Conservation (phyloP, 2,329 filamentous ascomycete genomes). For the Fusarium goolgardi region DNA sequence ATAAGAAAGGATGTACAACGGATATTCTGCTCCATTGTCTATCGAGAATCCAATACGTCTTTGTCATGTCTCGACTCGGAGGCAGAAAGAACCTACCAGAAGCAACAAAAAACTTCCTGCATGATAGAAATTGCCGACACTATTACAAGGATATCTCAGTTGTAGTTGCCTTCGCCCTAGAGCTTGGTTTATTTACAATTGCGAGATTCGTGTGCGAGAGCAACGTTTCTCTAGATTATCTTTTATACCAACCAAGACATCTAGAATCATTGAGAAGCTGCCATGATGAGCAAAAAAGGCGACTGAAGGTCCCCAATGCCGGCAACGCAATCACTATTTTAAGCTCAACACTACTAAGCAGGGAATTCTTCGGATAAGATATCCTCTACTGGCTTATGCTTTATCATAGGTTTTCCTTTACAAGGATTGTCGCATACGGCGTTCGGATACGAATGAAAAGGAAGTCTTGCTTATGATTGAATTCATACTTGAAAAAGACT, state of each 20-base stretch:
- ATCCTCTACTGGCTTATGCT: too few species aligned
- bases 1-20: not conserved
- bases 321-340: fast-evolving
- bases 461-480: too few species aligned
- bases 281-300: fast-evolving
- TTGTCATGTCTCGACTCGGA: not conserved
- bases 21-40: not conserved
- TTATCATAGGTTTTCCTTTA: too few species aligned
- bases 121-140: not conserved
- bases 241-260: not conserved
- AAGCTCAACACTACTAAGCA: not conserved
- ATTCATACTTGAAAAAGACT: too few species aligned
- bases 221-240: not conserved
- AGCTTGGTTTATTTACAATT: not conserved
- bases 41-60: not conserved
- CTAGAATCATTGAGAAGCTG: not conserved
- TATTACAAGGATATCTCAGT: not conserved
- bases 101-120: not conserved
- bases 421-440: too few species aligned
- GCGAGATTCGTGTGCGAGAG: not conserved
- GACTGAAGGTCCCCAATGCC: not conserved
- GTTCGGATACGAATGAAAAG: too few species aligned
- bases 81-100: too few species aligned
- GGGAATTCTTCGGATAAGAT: too few species aligned
- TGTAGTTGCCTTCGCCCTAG: not conserved